These are phyloP conservation scores for Rhizoctonia solani DNA, from an alignment of 1,284 basidiomycete species.

Conservation along the genomic window DNA sequence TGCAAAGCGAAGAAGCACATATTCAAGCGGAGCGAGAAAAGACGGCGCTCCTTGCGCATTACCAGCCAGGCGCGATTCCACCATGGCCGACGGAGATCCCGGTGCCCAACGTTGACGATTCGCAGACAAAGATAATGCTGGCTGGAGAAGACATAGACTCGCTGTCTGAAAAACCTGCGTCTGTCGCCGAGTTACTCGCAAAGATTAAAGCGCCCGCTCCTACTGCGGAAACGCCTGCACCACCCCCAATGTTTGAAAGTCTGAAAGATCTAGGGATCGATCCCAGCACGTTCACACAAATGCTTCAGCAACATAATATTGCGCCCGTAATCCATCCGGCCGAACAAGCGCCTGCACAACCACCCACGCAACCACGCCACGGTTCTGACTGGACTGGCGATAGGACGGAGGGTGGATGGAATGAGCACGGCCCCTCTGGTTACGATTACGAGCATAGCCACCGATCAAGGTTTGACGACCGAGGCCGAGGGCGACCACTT, in stretches of 20 bases:
- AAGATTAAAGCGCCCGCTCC: slow-evolving; percentile 22
- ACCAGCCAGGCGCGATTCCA: slow-evolving; percentile 50
- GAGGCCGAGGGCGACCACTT: slow-evolving; percentile 46
- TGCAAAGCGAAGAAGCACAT: slow-evolving; percentile 64
- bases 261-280: slow-evolving; percentile 40
- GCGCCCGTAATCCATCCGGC: slow-evolving; percentile 48
- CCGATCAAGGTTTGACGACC: slow-evolving; percentile 17
- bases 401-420: slow-evolving; percentile 6
- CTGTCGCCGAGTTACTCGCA: slow-evolving; percentile 35
- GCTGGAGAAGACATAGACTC: slow-evolving; percentile 66
- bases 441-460: slow-evolving; percentile 17
- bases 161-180: slow-evolving; percentile 24
- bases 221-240: not conserved
- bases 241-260: slow-evolving; percentile 27
- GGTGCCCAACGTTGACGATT: slow-evolving; percentile 61
- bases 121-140: slow-evolving; percentile 63
- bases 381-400: slow-evolving; percentile 49
- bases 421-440: slow-evolving; percentile 9
- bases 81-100: slow-evolving; percentile 64
- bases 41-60: slow-evolving; percentile 71
- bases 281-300: slow-evolving; percentile 45
- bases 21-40: slow-evolving; percentile 75
- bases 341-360: slow-evolving; percentile 10
- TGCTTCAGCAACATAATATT: slow-evolving; percentile 49
- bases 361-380: slow-evolving; percentile 39